A percentile compares a stretch with the other conserved stretches of the same genome.
Conservation (phyloP, 176 grass and related monocot genomes). For the Phyllostachys edulis region DNA sequence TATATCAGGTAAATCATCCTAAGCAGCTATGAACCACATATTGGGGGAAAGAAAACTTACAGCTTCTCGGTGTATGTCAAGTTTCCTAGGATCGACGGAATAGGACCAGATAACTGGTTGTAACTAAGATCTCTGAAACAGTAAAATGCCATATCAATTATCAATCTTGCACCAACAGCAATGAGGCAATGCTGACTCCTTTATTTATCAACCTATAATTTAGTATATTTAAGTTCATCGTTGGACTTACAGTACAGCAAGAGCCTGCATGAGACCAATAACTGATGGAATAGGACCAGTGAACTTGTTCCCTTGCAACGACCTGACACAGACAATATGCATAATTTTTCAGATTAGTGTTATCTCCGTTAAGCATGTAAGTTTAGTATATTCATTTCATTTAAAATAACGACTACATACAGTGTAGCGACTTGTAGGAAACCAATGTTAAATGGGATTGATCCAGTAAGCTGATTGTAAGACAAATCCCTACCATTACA, state of each 20-base stretch:
- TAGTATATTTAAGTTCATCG: neutral
- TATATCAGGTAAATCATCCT: neutral
- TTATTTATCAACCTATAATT: neutral
- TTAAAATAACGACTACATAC: slow-evolving; percentile 47
- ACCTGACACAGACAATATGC: slow-evolving; percentile 43
- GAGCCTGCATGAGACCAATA: slow-evolving; percentile 97
- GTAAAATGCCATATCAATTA: neutral
- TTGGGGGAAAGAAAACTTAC: slow-evolving; percentile 50
- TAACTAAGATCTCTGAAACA: slow-evolving; percentile 79
- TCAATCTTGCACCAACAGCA: neutral
- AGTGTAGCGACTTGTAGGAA: slow-evolving; percentile 98
- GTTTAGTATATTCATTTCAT: neutral
- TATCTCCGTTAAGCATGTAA: neutral
- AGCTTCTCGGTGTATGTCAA: slow-evolving; percentile 97
- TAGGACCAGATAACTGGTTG: slow-evolving; percentile 76
- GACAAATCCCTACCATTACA: slow-evolving; percentile 82
- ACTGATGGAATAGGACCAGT: slow-evolving; percentile 85
- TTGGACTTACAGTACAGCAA: slow-evolving; percentile 81
- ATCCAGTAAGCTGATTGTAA: slow-evolving; percentile 74
- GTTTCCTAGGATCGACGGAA: slow-evolving; percentile 91
- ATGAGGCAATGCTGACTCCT: neutral
- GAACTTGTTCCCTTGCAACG: slow-evolving; percentile 94
- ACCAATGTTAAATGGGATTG: slow-evolving; percentile 97
- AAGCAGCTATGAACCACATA: neutral
- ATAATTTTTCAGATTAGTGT: neutral